A percentile compares a stretch with the other conserved stretches of the same genome.
Evolutionary conservation across 306 rosid species (phyloP).

Genomic region (Citrullus amarus): DNA sequence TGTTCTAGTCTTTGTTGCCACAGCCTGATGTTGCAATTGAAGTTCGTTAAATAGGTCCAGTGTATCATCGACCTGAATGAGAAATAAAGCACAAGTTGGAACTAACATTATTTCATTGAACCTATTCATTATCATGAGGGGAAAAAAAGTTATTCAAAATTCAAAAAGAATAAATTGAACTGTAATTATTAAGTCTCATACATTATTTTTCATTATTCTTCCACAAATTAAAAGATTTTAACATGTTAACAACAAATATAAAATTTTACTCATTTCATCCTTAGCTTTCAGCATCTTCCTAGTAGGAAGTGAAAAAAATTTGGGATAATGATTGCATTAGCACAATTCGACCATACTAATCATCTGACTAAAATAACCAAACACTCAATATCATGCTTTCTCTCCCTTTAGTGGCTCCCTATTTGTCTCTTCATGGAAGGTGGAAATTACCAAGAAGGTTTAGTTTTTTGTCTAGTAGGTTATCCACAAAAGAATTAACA

Average conservation of each 20-base stretch:
- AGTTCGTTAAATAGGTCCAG: conserved; percentile 66
- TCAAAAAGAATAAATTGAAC: not conserved
- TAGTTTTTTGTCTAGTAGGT: too few relatives aligned
- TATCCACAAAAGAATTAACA: too few relatives aligned
- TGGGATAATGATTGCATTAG: not conserved
- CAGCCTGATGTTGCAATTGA: conserved; percentile 91
- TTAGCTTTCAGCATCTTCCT: not conserved
- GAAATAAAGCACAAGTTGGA: not conserved
- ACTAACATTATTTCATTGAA: not conserved
- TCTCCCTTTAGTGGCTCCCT: too few relatives aligned
- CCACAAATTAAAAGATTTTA: not conserved
- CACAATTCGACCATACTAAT: not conserved
- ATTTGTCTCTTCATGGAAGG: too few relatives aligned
- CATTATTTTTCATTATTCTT: not conserved
- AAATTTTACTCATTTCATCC: not conserved
- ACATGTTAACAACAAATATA: not conserved
- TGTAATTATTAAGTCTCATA: not conserved
- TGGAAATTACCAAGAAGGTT: too few relatives aligned
- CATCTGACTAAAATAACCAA: not conserved
- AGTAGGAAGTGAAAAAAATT: not conserved
- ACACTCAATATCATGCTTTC: not conserved
- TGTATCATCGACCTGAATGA: conserved; percentile 79
- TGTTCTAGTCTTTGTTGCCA: conserved; percentile 92
- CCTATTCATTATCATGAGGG: not conserved
- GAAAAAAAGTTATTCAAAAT: not conserved